Base-by-base conservation (phyloP, 192 early-diverging fungal species). In the Coemansia sp. region DNA sequence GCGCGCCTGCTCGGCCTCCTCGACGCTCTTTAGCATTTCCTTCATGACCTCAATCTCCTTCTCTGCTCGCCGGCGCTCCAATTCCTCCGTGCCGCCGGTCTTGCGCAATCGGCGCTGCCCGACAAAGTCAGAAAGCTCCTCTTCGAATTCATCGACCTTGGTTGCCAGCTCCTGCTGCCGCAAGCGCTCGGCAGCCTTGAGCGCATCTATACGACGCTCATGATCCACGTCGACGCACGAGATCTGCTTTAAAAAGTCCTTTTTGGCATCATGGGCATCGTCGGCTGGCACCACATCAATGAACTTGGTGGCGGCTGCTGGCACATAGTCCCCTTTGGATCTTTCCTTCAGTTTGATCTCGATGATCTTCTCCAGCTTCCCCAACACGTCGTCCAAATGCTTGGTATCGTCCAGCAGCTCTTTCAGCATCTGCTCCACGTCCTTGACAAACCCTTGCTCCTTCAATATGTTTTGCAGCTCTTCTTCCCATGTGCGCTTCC, bases 401-500 rank as follows among this genome's bases (percentile, higher is more conserved):
- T 75, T 64, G 2, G 79, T 62, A 32, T 89, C 89, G 45, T 88
- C 87, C 8, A 81, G 67, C 14, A 93, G 64, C 50, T 87, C 86
- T 15, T 82, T 80, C 15, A 93, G 54, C 45, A 88, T 56, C 3
- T 78, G 81, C 67, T 90, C 88, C 15, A 88, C 85, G 18, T 93
- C 88, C 66, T 88, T 93, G 58, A 90, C 74, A 43, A 88, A 86
- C 58, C 82, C 69, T 60, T 93, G 89, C 53, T 93, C 90, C 50
- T 85, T 83, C 17, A 93, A 72, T 49, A 93, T 87, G 26, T 79
- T 87, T 52, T 93, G 87, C 40, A 93, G 63, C 62, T 93, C 90
- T 8, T 85, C 83, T 59, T 90, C 89, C 90, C 90, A 93, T 1
- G 83, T 87, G 68, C 84, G 85, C 50, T 90, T 90, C 89, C 89